A percentile compares a stretch with the other conserved stretches of the same genome.
Conservation (phyloP, 208 protist species). For the Leishmania amazonensis region DNA sequence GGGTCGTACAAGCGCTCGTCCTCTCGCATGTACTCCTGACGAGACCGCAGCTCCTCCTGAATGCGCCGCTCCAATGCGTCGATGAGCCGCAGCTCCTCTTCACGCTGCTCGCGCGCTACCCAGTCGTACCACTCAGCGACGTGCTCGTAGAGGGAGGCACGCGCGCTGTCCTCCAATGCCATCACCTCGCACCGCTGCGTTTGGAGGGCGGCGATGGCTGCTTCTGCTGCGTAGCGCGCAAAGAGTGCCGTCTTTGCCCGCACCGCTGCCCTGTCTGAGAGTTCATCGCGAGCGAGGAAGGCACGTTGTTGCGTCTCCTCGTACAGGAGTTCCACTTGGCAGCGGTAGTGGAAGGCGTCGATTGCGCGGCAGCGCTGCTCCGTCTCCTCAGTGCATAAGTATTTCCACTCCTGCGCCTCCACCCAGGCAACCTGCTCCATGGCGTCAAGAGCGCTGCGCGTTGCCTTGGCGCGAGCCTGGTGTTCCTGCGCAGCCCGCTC, state of each 20-base stretch:
- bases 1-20: slow-evolving; percentile 55
- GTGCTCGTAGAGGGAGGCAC: slow-evolving; percentile 37
- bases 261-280: slow-evolving; percentile 16
- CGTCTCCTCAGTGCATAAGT: slow-evolving; percentile 4
- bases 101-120: slow-evolving; percentile 31
- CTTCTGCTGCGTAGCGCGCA: slow-evolving; percentile 41
- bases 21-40: slow-evolving; percentile 46
- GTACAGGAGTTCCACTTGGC: slow-evolving; percentile 19
- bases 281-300: slow-evolving; percentile 16
- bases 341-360: slow-evolving; percentile 9
- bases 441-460: slow-evolving; percentile 6
- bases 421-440: neutral
- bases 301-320: slow-evolving; percentile 29
- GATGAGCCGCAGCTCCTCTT: slow-evolving; percentile 34
- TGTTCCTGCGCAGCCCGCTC: slow-evolving; percentile 6
- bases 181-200: slow-evolving; percentile 43
- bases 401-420: slow-evolving; percentile 10
- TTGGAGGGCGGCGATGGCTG: slow-evolving; percentile 34
- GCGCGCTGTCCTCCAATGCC: slow-evolving; percentile 41
- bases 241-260: slow-evolving; percentile 32
- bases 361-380: slow-evolving; percentile 11
- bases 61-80: slow-evolving; percentile 39
- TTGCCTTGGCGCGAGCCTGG: slow-evolving; percentile 8
- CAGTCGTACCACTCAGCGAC: slow-evolving; percentile 35
- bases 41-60: slow-evolving; percentile 42